phyloP scores from a whole-genome alignment of 805 yeast genomes.

The Wickerhamiella australiensis region DNA sequence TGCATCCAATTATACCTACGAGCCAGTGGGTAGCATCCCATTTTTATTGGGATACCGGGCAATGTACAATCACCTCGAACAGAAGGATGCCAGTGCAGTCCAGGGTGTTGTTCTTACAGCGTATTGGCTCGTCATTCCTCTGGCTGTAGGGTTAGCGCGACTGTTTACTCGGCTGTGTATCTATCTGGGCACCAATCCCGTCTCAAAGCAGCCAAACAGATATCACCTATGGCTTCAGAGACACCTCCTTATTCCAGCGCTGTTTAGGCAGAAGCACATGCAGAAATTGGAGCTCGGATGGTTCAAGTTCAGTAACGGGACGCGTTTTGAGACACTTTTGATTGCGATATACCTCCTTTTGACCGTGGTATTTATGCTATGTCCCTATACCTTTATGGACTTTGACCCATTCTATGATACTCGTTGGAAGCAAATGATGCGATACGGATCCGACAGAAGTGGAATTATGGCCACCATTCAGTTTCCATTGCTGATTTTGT shows the following conservation, averaged over 20 bases:
- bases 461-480: slow-evolving; percentile 40
- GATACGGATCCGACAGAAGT: slow-evolving; percentile 42
- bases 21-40: slow-evolving; percentile 12
- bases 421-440: slow-evolving; percentile 29
- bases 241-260: slow-evolving; percentile 30
- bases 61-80: slow-evolving; percentile 17
- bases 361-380: slow-evolving; percentile 25
- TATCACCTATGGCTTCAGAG: slow-evolving; percentile 16
- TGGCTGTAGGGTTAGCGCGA: slow-evolving; percentile 12
- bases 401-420: slow-evolving; percentile 30
- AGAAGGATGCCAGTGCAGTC: slow-evolving; percentile 26
- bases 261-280: slow-evolving; percentile 26
- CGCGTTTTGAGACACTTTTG: slow-evolving; percentile 39
- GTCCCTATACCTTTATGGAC: slow-evolving; percentile 26
- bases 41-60: slow-evolving; percentile 18
- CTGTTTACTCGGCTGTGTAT: slow-evolving; percentile 15
- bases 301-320: slow-evolving; percentile 33
- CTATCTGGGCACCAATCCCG: slow-evolving; percentile 14
- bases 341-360: slow-evolving; percentile 33
- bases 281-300: slow-evolving; percentile 18
- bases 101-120: slow-evolving; percentile 25
- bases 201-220: neutral
- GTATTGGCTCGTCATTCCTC: slow-evolving; percentile 25
- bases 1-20: slow-evolving; percentile 9
- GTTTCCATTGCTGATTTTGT: slow-evolving; percentile 41